Evolutionary conservation across 192 early-diverging fungal genomes (phyloP), one percentile per base, ranked within the genome.

Genomic region (Pilaira anomala): DNA sequence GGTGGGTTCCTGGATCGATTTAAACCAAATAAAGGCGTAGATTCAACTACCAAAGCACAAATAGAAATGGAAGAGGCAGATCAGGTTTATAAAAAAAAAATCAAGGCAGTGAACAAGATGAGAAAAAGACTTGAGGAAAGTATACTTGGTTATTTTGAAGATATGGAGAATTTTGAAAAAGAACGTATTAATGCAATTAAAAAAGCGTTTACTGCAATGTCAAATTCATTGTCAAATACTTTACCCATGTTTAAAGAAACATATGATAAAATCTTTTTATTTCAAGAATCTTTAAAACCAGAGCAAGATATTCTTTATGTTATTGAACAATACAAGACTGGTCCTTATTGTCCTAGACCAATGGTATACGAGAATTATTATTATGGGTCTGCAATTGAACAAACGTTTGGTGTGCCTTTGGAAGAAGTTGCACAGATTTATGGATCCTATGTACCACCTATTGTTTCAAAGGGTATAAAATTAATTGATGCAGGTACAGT

Each of bases 281-380:
- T 77, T 62, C 82, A 83, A 61, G 89, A 91, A 71, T 83, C 87
- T 18, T 67, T 91, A 12, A 80, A 83, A 72, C 89, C 89, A n/a
- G 76, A 83, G 58, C 81, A 87, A 56, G 89, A 91, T 62, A 80
- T 91, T 28, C 85, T 86, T 63, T 87, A 80, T 71, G 80, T 84
- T 26, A 86, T 91, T 53, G 87, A 91, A 44, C 84, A 87, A 58
- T 87, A 87, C 63, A 81, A 84, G 19, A 89, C 87, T 14, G 89
- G 87, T 2, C 72, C 80, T 40, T 91, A 84, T 55, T 76, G 77
- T 21, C 89, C 89, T 45, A 74, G 76, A 18, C 87, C 88, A 2
- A 84, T 87, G n/a, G 66, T 91, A 2, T 91, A 87, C 71, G 74
- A 79, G n/a, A 84, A 87, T 50, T 81, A 81, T 50, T 84, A 83